Base-by-base conservation (phyloP, 1,284 basidiomycete species). In the Schizopora paradoxa region DNA sequence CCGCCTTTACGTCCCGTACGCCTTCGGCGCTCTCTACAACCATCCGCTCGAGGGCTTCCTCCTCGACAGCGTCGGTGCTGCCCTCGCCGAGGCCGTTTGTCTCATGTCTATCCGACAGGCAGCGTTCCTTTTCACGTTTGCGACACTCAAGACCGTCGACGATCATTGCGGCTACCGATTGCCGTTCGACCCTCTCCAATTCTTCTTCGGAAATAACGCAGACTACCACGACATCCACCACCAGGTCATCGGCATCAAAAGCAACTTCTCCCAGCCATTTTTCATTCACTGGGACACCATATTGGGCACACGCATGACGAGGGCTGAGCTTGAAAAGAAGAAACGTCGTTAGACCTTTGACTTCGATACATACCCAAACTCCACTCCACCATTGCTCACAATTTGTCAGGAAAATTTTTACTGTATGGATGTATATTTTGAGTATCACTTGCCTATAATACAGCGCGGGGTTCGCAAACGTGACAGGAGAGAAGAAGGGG, bases 221-320 rank as follows among this genome's bases (percentile, higher is more conserved):
- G 91, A 96, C 63, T 99, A 97, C 65, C 95, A 98, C 65, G 95
- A 98, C 65, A 96, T 99, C 51, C 95, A 99, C 63, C 95, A 98
- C 66, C 89, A 91, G 74, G 86, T 76, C 48, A 85, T 91, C 56
- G 95, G 96, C 2, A 90, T 98, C 68, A 96, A 97, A 67, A 87
- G 82, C 48, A 99, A 99, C 64, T 99, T 95, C 62, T 79, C 91
- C 14, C 95, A 96, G 63, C 94, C 93, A 2, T 96, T 92, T 72
- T 97, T 91, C 61, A 67, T 91, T 45, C 88, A 91, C 55, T 92
- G 89, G 89, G 89, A 91, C 63, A 66, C 68, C 4, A 59, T 93
- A 21, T 72, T 94, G 36, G 85, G 86, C 31, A 94, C 91, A 3
- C 75, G 86, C 32, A 83, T 94, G 81, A 87, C 84, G 5, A 72